Percentiles rank a stretch among this genome's conserved stretches.
These are phyloP conservation scores for Ceratonia siliqua DNA, from an alignment of 306 rosid genomes.

Conservation along the genomic window DNA sequence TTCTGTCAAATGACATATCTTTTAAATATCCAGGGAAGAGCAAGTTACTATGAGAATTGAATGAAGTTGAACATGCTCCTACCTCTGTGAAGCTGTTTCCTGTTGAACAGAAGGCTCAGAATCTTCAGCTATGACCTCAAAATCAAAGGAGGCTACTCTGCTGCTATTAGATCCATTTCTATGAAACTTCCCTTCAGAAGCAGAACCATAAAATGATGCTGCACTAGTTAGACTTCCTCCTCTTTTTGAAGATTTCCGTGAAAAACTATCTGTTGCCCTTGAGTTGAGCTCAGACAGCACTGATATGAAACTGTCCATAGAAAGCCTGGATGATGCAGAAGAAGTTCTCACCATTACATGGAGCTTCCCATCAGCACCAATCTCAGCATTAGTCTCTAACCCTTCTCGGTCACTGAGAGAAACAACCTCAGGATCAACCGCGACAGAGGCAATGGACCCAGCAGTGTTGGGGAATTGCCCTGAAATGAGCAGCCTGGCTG, in stretches of 20 bases:
- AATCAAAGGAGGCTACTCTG: background rate
- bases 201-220: background rate
- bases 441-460: conserved; percentile 15
- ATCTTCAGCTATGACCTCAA: background rate
- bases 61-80: background rate
- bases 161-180: background rate
- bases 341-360: conserved; percentile 23
- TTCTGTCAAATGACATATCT: background rate
- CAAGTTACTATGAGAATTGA: too few species aligned
- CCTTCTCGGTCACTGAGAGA: background rate
- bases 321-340: conserved; percentile 11
- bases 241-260: conserved; percentile 5
- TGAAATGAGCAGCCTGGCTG: conserved; percentile 13
- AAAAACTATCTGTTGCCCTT: background rate
- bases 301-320: conserved; percentile 13
- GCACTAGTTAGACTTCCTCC: too few species aligned
- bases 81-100: background rate
- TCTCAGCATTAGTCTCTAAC: conserved; percentile 1
- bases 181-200: background rate
- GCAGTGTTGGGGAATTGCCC: background rate
- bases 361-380: conserved; percentile 11
- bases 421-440: conserved; percentile 8
- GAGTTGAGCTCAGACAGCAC: conserved; percentile 1
- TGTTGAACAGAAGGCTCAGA: background rate
- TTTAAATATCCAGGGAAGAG: background rate